Percentiles rank a stretch among this genome's conserved stretches.
Evolutionary conservation across 2,329 filamentous ascomycete species (phyloP).

Genomic region (Alternaria triticina): DNA sequence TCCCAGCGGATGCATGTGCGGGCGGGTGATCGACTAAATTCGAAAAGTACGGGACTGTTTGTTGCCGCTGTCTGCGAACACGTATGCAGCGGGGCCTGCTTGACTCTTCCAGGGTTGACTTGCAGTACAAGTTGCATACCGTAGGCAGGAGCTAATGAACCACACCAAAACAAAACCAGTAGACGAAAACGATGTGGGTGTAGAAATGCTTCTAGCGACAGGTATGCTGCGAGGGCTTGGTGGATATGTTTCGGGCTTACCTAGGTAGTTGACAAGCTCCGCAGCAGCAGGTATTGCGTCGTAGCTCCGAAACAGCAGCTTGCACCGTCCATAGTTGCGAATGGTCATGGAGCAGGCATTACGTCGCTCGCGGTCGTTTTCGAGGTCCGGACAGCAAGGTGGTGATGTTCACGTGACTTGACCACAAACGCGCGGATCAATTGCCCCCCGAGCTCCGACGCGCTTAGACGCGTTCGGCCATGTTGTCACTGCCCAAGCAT

Average conservation of each 20-base stretch:
- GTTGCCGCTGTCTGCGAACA: background rate
- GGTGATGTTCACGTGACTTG: background rate
- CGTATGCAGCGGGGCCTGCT: background rate
- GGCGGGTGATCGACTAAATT: conserved; percentile 13
- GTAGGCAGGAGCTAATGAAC: background rate
- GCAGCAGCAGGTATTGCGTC: background rate
- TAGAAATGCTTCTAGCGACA: background rate
- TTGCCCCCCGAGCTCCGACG: conserved; percentile 6
- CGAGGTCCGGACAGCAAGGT: background rate
- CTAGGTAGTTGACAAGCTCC: background rate
- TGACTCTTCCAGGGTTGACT: background rate
- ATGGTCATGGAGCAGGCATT: too few species aligned
- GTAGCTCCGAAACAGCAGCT: background rate
- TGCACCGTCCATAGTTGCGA: background rate
- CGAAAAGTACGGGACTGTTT: background rate
- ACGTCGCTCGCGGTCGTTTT: background rate
- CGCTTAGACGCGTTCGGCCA: conserved; percentile 13
- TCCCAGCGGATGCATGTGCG: conserved; percentile 7
- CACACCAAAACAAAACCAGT: background rate
- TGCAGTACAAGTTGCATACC: background rate
- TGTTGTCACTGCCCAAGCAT: conserved; percentile 2
- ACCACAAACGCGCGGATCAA: background rate
- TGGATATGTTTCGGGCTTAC: background rate
- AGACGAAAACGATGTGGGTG: background rate
- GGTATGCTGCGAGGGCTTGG: background rate